Base-by-base conservation (phyloP, 345 rosid species). In the Salix caprea region DNA sequence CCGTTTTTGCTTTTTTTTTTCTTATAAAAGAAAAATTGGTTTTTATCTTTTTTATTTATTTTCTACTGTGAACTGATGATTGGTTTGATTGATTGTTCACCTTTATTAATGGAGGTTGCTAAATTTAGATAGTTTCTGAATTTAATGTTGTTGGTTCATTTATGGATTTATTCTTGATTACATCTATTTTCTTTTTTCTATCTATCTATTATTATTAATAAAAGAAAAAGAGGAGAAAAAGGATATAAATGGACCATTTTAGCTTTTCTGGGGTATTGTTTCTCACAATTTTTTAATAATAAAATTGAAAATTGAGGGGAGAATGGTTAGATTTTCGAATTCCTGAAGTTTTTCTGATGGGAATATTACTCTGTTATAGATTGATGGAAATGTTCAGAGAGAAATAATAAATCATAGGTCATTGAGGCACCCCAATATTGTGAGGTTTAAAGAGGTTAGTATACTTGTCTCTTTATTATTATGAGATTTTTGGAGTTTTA, bases 381-480 rank as follows among this genome's bases (percentile, higher is more conserved):
- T 81, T 77, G 84, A 81, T 81, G 84, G 52, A 66, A 81, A 81
- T 73, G 84, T 81, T 69, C 80, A 77, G 65, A 81, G 84, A 65
- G 84, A 81, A 72, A 81, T 81, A 54, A 81, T 81, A 73, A 81
- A 81, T 54, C 84, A 81, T 34, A 73, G 84, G 75, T 77, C 81
- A 16, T 74, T 81, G 21, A 77, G 84, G 77, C 84, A 81, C 14
- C 81, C 84, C 24, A 81, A 81, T 54, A 81, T 81, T 65, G 84
- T 81, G 75, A 77, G 81, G 81, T 81, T 81, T 58, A 81, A 73
- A 77, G 84, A 81, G 84, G 84, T 81, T 42, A 64, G 81, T 77
- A 26, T 15, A 16, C 36, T 34, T 37, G 56, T 13, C 24, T 2
- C 16, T 14, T 2, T 26, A 61, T 65, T 54, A 32, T 1, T 58